These are phyloP conservation scores for Themeda triandra DNA, from an alignment of 176 grass and related monocot species.

Conservation along the genomic window DNA sequence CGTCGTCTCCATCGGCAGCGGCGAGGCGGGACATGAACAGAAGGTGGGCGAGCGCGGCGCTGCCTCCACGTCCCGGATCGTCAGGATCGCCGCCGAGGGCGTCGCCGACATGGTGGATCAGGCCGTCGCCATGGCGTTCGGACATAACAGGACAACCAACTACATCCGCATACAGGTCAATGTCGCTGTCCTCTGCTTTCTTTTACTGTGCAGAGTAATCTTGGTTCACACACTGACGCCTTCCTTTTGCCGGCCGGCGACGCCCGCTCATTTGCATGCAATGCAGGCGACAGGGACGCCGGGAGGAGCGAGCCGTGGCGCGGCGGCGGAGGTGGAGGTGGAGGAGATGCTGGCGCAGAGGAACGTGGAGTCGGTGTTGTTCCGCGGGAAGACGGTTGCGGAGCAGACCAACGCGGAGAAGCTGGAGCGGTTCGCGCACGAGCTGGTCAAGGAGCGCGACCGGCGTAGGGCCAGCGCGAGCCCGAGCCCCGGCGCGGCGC, in stretches of 20 bases:
- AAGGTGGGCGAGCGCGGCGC: not conserved
- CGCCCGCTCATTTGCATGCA: not conserved
- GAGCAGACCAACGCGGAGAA: slow-evolving; percentile 87
- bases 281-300: slow-evolving; percentile 23
- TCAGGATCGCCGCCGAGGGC: slow-evolving; percentile 76
- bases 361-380: slow-evolving; percentile 79
- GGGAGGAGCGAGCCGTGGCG: not conserved
- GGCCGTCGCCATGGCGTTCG: slow-evolving; percentile 95
- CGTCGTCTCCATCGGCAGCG: slow-evolving; percentile 70
- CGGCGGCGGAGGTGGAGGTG: slow-evolving; percentile 34
- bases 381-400: slow-evolving; percentile 63
- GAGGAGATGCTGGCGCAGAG: slow-evolving; percentile 78
- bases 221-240: too few species aligned
- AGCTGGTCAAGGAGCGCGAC: slow-evolving; percentile 73
- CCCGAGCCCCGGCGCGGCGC: not conserved
- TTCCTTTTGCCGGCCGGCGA: too few species aligned
- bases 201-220: too few species aligned
- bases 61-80: slow-evolving; percentile 42
- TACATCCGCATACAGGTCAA: slow-evolving; percentile 91
- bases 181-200: too few species aligned
- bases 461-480: slow-evolving; percentile 41
- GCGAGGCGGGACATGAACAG: slow-evolving; percentile 27
- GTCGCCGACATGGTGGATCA: slow-evolving; percentile 95
- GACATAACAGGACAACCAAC: slow-evolving; percentile 74
- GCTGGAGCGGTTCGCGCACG: slow-evolving; percentile 70